These are phyloP conservation scores for Skeletonema marinoi DNA, from an alignment of 108 stramenopile species.

Conservation along the genomic window DNA sequence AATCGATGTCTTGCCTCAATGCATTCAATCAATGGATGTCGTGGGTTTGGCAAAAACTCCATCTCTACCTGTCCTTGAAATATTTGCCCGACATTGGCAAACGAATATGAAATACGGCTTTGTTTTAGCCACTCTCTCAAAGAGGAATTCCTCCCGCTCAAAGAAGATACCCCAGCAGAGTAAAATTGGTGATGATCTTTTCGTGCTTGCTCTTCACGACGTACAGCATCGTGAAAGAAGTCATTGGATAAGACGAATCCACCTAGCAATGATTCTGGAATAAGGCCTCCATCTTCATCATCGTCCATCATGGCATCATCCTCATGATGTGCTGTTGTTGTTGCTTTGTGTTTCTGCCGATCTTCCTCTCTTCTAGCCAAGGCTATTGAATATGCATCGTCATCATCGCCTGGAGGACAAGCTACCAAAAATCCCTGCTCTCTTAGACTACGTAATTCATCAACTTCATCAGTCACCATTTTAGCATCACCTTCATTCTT, in stretches of 20 bases:
- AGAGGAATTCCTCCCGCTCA: conserved; percentile 6
- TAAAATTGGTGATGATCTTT: not conserved
- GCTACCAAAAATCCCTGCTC: conserved; percentile 62
- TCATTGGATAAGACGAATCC: conserved; percentile 82
- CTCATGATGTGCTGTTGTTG: conserved; percentile 4
- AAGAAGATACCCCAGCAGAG: conserved; percentile 5
- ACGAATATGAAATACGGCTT: conserved; percentile 77
- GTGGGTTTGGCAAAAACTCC: conserved; percentile 84
- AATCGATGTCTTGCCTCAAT: conserved; percentile 44
- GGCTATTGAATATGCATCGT: conserved; percentile 80
- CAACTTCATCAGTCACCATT: conserved; percentile 59
- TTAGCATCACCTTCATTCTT: conserved; percentile 46
- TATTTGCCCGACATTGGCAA: conserved; percentile 74
- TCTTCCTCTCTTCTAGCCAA: conserved; percentile 73
- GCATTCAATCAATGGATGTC: conserved; percentile 65
- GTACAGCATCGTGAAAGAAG: conserved; percentile 82
- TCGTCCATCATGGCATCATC: conserved; percentile 50
- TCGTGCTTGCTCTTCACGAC: conserved; percentile 52
- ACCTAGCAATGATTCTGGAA: conserved; percentile 11
- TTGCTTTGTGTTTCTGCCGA: conserved; percentile 27
- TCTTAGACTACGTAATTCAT: conserved; percentile 57
- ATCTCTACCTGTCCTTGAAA: conserved; percentile 62
- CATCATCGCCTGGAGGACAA: conserved; percentile 81
- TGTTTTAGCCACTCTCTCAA: conserved; percentile 36
- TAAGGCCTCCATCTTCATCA: conserved; percentile 1